phyloP scores from a whole-genome alignment of 768 basidiomycete genomes.

The Kwoniella botswanensis region DNA sequence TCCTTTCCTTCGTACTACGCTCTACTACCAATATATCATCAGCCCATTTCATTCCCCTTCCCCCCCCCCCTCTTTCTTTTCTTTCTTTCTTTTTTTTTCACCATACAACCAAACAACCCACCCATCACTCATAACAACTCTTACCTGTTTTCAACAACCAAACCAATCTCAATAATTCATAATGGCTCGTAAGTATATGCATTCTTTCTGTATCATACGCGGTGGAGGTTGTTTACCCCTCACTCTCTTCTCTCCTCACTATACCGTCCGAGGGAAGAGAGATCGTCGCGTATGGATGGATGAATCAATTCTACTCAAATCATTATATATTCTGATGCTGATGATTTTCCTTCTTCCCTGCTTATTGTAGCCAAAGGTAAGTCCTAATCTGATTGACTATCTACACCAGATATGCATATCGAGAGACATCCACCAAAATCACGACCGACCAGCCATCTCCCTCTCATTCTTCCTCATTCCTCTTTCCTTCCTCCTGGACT shows the following conservation, averaged over 20 bases:
- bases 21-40: constrained; percentile 4
- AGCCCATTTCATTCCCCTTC: neutral
- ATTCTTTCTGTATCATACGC: constrained; percentile 1
- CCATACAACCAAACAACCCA: constrained; percentile 16
- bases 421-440: neutral
- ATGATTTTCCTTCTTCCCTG: neutral
- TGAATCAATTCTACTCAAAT: neutral
- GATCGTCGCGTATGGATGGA: neutral
- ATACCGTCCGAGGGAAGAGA: neutral
- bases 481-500: neutral
- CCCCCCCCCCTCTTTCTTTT: constrained; percentile 24
- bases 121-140: constrained; percentile 2
- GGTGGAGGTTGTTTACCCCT: constrained; percentile 32
- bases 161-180: constrained; percentile 28
- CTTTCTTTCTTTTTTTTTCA: constrained; percentile 8
- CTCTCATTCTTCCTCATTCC: constrained; percentile 6
- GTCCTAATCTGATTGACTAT: neutral
- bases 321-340: neutral
- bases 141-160: neutral
- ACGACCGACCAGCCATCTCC: constrained; percentile 8
- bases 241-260: neutral
- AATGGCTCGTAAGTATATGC: constrained; percentile 54
- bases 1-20: constrained; percentile 7
- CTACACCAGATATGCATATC: neutral
- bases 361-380: neutral